Evolutionary conservation across 768 basidiomycete genomes (phyloP).

Genomic region (Leucosporidium yakuticum): DNA sequence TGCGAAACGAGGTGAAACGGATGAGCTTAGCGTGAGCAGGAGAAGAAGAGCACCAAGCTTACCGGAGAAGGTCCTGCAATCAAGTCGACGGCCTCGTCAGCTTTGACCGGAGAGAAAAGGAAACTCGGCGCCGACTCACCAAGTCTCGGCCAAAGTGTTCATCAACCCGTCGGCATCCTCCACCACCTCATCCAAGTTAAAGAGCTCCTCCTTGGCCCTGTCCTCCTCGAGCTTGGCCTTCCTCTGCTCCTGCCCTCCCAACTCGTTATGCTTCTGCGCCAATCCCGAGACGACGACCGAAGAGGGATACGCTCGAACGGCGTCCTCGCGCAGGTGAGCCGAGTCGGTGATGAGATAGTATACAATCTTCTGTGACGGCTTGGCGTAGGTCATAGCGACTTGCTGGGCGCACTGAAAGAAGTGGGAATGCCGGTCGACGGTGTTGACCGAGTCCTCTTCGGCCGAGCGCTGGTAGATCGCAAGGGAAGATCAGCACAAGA

Average conservation of each 20-base stretch:
- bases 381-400: conserved; percentile 16
- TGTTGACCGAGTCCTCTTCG: conserved; percentile 7
- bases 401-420: conserved; percentile 23
- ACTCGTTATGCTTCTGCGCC: conserved; percentile 20
- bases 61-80: too few relatives aligned
- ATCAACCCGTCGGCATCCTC: conserved; percentile 18
- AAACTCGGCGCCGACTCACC: background rate
- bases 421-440: background rate
- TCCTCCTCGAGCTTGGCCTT: conserved; percentile 14
- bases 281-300: conserved; percentile 24
- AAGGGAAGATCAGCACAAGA: background rate
- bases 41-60: too few relatives aligned
- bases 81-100: too few relatives aligned
- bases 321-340: conserved; percentile 9
- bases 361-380: conserved; percentile 23
- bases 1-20: conserved; percentile 4
- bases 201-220: background rate
- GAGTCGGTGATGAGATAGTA: conserved; percentile 27
- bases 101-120: too few relatives aligned
- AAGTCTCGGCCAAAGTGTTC: conserved; percentile 26
- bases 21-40: too few relatives aligned
- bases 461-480: conserved; percentile 2
- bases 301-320: conserved; percentile 1
- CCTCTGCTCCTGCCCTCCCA: conserved; percentile 1
- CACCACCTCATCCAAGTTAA: background rate